Conservation (phyloP, 257 asterid genomes). For the Echites panduratus region DNA sequence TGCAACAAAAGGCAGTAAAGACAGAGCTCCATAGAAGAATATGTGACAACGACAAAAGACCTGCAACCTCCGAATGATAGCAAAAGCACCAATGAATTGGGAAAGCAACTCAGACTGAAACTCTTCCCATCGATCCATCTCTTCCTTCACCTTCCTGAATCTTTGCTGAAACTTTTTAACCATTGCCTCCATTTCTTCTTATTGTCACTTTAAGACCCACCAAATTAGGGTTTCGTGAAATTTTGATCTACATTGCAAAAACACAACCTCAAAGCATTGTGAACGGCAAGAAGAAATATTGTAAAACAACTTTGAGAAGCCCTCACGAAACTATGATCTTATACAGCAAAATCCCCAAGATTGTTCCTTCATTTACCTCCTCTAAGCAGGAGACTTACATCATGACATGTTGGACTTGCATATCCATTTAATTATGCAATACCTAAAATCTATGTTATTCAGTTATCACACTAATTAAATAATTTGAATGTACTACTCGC, state of each 20-base stretch:
- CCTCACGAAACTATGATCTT: too few relatives aligned
- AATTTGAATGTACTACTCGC: too few relatives aligned
- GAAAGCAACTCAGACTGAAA: conserved; percentile 55
- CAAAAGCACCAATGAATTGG: conserved; percentile 56
- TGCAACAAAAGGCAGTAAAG: not conserved
- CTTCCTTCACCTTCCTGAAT: conserved; percentile 57
- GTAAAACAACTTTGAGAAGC: too few relatives aligned
- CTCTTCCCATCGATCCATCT: conserved; percentile 64
- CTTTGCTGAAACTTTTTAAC: conserved; percentile 61
- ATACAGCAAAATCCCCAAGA: too few relatives aligned
- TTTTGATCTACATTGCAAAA: not conserved
- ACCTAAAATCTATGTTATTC: too few relatives aligned
- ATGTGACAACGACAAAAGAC: conserved; percentile 19
- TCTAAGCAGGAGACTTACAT: too few relatives aligned
- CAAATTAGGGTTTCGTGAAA: not conserved
- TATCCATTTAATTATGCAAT: too few relatives aligned
- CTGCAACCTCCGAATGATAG: conserved; percentile 73
- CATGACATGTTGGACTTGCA: too few relatives aligned
- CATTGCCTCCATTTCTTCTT: conserved; percentile 16
- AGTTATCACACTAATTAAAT: too few relatives aligned
- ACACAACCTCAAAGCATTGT: not conserved
- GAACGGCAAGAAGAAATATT: too few relatives aligned
- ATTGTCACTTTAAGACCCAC: not conserved
- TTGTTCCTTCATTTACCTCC: too few relatives aligned
- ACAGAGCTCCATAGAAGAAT: not conserved